Percentiles rank a stretch among this genome's conserved stretches.
Conservation (phyloP, 2,329 filamentous ascomycete genomes). For the Botrytis porri region DNA sequence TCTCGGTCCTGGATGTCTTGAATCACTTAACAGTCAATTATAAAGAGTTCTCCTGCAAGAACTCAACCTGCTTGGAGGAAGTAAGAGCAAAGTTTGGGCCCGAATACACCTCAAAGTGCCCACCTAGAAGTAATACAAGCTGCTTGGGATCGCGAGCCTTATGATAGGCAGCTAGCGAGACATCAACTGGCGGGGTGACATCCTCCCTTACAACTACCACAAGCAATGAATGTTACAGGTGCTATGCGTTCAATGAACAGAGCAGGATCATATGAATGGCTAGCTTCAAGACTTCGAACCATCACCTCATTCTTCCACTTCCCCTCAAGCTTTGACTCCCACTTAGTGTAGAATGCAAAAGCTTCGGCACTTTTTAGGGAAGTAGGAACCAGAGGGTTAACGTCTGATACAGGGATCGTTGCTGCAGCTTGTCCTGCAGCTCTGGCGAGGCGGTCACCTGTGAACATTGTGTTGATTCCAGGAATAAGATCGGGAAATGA, state of each 20-base stretch:
- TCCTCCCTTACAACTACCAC: too few species aligned
- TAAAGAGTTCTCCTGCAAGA: constrained; percentile 27
- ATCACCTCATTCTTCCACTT: too few species aligned
- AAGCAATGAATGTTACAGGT: too few species aligned
- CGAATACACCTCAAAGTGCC: too few species aligned
- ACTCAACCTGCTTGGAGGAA: constrained; percentile 41
- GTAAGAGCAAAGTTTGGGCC: constrained; percentile 36
- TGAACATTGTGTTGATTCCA: constrained; percentile 23
- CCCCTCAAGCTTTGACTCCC: constrained; percentile 23
- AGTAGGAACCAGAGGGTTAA: constrained; percentile 36
- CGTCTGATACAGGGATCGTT: constrained; percentile 38
- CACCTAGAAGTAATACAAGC: too few species aligned
- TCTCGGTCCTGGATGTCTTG: not conserved
- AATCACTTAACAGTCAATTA: not conserved
- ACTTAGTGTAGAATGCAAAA: constrained; percentile 39
- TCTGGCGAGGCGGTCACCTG: constrained; percentile 37
- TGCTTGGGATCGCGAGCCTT: too few species aligned
- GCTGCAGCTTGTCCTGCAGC: constrained; percentile 36
- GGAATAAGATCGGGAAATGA: constrained; percentile 36
- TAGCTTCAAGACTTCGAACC: too few species aligned
- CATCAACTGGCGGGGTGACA: too few species aligned
- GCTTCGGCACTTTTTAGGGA: constrained; percentile 40
- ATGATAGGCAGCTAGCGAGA: too few species aligned
- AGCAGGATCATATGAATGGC: too few species aligned
- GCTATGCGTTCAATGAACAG: too few species aligned